Evolutionary conservation across 2,329 filamentous ascomycete species (phyloP), one percentile per base, ranked within the genome.

Genomic region (Thelonectria blattea): DNA sequence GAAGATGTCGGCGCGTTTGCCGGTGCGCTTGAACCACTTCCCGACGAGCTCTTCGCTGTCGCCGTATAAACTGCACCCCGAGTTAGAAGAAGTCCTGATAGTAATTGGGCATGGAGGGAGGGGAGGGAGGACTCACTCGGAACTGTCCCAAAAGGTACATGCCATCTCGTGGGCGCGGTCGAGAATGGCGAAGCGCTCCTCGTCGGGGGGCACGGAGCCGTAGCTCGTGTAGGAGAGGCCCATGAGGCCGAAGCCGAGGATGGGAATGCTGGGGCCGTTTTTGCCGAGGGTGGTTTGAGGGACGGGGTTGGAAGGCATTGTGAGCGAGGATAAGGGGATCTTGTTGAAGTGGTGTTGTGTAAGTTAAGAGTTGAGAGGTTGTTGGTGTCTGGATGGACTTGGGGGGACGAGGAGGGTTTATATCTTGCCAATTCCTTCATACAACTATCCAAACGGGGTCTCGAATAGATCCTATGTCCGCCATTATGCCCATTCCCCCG

Each of bases 231-330:
- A 43, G 18, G 56, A 64, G 2, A 77, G 57, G 2, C 82, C 81
- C 81, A 87, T 85, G 10, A 79, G 71, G 11, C 84, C 83, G 20
- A 83, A 79, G 6, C 83, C 84, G 1, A 84, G 64, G 9, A 75
- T 76, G 2, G 79, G 76, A 24, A 87, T 78, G 24, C 77, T 62
- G 0, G 81, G 83, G 24, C 83, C 83, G 66, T 82, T 75, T 60
- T 79, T 80, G 54, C 84, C 83, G 5, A 86, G 46, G 39, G 20
- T 51, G 8, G n/a, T 43, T 18, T 39, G 17, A 17, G 14, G 48
- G 22, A 50, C 24, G 10, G 37, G 24, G 15, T 47, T 45, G 46
- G 46, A 34, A 45, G 53, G 20, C 34, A 51, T 59, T 11, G 17
- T 42, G 32, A 46, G 45, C 22, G 18, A 20, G 17, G 30, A 15